phyloP scores from a whole-genome alignment of 768 basidiomycete species.

The Crucibulum laeve region DNA sequence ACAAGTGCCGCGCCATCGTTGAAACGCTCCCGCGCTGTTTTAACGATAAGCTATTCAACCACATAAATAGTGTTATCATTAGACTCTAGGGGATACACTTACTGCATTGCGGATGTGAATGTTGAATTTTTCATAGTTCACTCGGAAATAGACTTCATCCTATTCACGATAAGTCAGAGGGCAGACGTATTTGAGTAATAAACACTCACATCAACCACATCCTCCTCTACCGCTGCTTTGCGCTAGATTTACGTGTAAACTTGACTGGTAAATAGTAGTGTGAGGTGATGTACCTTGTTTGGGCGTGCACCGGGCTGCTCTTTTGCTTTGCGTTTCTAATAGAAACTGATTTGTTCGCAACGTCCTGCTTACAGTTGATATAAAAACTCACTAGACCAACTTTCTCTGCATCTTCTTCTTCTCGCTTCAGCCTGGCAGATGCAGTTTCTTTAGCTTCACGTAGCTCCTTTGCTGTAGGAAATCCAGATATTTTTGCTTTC shows the following conservation, averaged over 20 bases:
- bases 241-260: slow-evolving; percentile 17
- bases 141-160: slow-evolving; percentile 74
- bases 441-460: slow-evolving; percentile 69
- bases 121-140: slow-evolving; percentile 88
- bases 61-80: slow-evolving; percentile 1
- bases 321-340: slow-evolving; percentile 60
- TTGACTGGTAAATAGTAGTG: not conserved
- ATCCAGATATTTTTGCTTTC: slow-evolving; percentile 65
- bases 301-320: slow-evolving; percentile 42
- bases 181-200: slow-evolving; percentile 2
- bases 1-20: slow-evolving; percentile 73
- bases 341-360: not conserved
- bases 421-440: slow-evolving; percentile 53
- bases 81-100: slow-evolving; percentile 14
- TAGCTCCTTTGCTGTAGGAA: slow-evolving; percentile 79
- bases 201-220: slow-evolving; percentile 61
- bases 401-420: slow-evolving; percentile 72
- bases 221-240: slow-evolving; percentile 52
- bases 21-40: slow-evolving; percentile 73
- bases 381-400: slow-evolving; percentile 59
- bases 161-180: slow-evolving; percentile 22
- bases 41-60: slow-evolving; percentile 63
- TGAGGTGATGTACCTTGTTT: slow-evolving; percentile 41
- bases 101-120: slow-evolving; percentile 86
- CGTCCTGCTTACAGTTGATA: not conserved